These are phyloP conservation scores for Helianthus annuus DNA, from an alignment of 129 eudicot species.

Conservation along the genomic window HanXRQr2.0-SUNRISE NC_035434.2:173022689-173023188, in stretches of 20 bases:
- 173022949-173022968: background rate
- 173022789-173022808: background rate
- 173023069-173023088: conserved; percentile 51
- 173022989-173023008: conserved; percentile 70
- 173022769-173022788: conserved; percentile 6
- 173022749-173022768: conserved; percentile 13
- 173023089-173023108: conserved; percentile 86
- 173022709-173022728: background rate
- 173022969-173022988: conserved; percentile 64
- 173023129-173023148: conserved; percentile 70
- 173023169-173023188: conserved; percentile 58
- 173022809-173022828: background rate
- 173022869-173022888: background rate
- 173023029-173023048: conserved; percentile 84
- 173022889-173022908: background rate
- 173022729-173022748: background rate
- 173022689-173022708: conserved; percentile 7
- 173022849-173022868: conserved; percentile 2
- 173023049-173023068: conserved; percentile 72
- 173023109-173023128: conserved; percentile 76
- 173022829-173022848: background rate
- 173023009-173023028: conserved; percentile 61
- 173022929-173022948: conserved; percentile 6
- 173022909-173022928: background rate
- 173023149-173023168: conserved; percentile 66